phyloP scores from a whole-genome alignment of 495 filamentous ascomycete genomes.

The Darksidea phi region DNA sequence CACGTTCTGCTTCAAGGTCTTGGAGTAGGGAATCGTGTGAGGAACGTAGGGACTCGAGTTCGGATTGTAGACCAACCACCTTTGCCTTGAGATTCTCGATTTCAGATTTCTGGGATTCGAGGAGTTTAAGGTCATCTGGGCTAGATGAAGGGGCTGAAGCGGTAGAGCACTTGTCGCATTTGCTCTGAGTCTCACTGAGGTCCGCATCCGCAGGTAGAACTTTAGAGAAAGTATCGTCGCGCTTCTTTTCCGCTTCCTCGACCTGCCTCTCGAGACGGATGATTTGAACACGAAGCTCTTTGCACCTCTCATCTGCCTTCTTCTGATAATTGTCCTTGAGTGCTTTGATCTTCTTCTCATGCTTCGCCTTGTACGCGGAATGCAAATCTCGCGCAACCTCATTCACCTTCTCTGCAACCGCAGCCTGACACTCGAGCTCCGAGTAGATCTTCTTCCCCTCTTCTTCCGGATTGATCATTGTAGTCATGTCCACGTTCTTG shows the following conservation, averaged over 20 bases:
- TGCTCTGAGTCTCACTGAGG: not conserved
- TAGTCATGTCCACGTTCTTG: slow-evolving; percentile 33
- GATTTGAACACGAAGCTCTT: slow-evolving; percentile 68
- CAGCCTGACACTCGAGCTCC: slow-evolving; percentile 36
- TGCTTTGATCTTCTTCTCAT: slow-evolving; percentile 89
- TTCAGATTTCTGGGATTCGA: slow-evolving; percentile 52
- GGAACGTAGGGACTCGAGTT: slow-evolving; percentile 62
- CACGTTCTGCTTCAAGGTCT: slow-evolving; percentile 72
- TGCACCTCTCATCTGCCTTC: slow-evolving; percentile 81
- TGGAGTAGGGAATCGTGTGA: slow-evolving; percentile 64
- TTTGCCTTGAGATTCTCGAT: slow-evolving; percentile 56
- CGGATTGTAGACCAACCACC: slow-evolving; percentile 67
- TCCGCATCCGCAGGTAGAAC: slow-evolving; percentile 46
- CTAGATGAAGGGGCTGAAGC: slow-evolving; percentile 47
- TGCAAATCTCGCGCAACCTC: slow-evolving; percentile 82
- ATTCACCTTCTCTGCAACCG: slow-evolving; percentile 86
- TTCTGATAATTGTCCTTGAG: slow-evolving; percentile 93
- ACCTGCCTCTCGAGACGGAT: slow-evolving; percentile 67
- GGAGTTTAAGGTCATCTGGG: slow-evolving; percentile 50
- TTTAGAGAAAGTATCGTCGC: slow-evolving; percentile 64
- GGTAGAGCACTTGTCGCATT: slow-evolving; percentile 13
- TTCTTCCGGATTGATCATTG: slow-evolving; percentile 24
- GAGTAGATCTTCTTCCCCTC: slow-evolving; percentile 26
- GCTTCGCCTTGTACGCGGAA: slow-evolving; percentile 90
- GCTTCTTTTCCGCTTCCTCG: slow-evolving; percentile 64